Percentiles rank a stretch among this genome's conserved stretches.
Evolutionary conservation across 2,329 filamentous ascomycete genomes (phyloP).

Genomic region (Talaromyces piceae): DNA sequence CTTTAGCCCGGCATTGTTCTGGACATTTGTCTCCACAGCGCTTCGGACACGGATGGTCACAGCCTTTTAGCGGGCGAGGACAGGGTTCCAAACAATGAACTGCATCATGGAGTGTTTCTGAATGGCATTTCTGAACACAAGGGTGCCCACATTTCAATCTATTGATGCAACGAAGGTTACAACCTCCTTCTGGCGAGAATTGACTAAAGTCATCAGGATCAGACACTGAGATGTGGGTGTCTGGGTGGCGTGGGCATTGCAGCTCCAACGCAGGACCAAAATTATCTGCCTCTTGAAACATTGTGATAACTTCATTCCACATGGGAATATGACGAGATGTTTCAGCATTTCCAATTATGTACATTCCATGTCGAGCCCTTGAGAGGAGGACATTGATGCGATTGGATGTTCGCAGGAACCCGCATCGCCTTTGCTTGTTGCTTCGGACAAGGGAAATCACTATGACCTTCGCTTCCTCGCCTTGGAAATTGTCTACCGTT

Average conservation of each 20-base stretch:
- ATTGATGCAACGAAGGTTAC: constrained; percentile 42
- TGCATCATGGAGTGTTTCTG: constrained; percentile 34
- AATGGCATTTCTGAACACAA: constrained; percentile 41
- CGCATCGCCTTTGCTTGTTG: constrained; percentile 51
- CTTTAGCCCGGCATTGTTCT: constrained; percentile 22
- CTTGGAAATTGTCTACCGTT: constrained; percentile 70
- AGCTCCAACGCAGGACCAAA: constrained; percentile 49
- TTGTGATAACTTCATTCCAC: constrained; percentile 54
- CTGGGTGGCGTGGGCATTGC: constrained; percentile 54
- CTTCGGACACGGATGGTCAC: constrained; percentile 36
- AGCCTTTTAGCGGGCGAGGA: constrained; percentile 26
- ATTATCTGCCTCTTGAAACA: constrained; percentile 41
- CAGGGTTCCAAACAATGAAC: constrained; percentile 38
- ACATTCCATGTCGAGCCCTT: constrained; percentile 62
- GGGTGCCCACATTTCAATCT: constrained; percentile 40
- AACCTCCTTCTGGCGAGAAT: constrained; percentile 56
- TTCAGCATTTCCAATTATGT: constrained; percentile 58
- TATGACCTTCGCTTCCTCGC: constrained; percentile 65
- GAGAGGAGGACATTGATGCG: constrained; percentile 63
- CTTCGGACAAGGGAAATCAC: constrained; percentile 65
- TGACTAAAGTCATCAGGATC: constrained; percentile 51
- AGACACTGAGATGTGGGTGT: constrained; percentile 44
- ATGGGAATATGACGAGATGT: constrained; percentile 53
- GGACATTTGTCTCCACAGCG: constrained; percentile 37
- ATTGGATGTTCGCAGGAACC: constrained; percentile 60